Percentiles rank a stretch among this genome's conserved stretches.
Conservation (phyloP, 768 basidiomycete genomes). For the Phaeotremella fagi region DNA sequence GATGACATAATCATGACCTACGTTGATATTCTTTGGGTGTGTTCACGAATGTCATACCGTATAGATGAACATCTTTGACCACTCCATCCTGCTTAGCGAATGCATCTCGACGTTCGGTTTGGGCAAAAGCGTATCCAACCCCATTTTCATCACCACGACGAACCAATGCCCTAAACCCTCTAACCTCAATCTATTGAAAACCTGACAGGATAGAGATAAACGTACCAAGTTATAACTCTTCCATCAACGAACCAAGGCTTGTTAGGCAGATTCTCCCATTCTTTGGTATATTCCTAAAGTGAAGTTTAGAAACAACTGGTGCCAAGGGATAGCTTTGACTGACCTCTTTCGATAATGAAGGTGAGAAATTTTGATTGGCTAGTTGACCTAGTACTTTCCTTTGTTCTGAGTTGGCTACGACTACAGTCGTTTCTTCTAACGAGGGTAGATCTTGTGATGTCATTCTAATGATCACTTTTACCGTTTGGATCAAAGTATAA, state of each 20-base stretch:
- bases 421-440: neutral
- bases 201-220: neutral
- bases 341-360: neutral
- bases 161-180: neutral
- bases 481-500: too few relatives aligned
- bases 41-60: neutral
- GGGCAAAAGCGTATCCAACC: neutral
- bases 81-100: neutral
- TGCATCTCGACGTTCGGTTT: neutral
- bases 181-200: neutral
- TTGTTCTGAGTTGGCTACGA: neutral
- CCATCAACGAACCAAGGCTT: neutral
- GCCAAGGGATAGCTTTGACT: too few relatives aligned
- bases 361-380: neutral
- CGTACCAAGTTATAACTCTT: neutral
- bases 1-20: neutral
- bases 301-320: too few relatives aligned
- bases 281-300: neutral
- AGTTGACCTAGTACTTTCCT: neutral
- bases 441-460: neutral
- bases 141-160: neutral
- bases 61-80: neutral
- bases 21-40: neutral
- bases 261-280: neutral
- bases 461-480: too few relatives aligned